Percentiles rank a stretch among this genome's conserved stretches.
These are phyloP conservation scores for Termitomyces sp. DNA, from an alignment of 768 basidiomycete species.

Conservation along the genomic window DNA sequence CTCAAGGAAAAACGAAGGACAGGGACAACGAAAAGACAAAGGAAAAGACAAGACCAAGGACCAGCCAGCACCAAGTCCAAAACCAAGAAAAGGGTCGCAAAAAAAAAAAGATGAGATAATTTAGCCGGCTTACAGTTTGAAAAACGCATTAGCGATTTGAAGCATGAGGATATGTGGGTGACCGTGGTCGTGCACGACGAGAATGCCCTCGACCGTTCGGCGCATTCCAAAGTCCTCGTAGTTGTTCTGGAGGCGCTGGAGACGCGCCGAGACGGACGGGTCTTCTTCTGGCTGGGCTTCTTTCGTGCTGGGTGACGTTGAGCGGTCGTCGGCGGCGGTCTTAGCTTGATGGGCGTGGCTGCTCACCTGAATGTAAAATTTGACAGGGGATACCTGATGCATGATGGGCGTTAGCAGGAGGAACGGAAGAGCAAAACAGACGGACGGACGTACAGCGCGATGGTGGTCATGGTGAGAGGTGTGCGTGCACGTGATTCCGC, in stretches of 20 bases:
- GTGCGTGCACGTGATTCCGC: constrained; percentile 17
- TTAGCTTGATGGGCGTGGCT: too few species aligned
- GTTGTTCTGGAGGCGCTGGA: constrained; percentile 93
- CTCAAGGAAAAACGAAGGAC: too few species aligned
- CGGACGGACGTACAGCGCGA: constrained; percentile 40
- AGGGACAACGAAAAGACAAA: too few species aligned
- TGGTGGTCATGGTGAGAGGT: constrained; percentile 29
- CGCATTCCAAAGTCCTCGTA: constrained; percentile 98
- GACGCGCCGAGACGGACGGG: constrained; percentile 89
- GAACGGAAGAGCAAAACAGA: too few species aligned
- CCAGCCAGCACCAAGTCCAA: too few species aligned
- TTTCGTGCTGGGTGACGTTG: too few species aligned
- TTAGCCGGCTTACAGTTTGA: constrained; percentile 92
- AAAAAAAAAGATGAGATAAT: too few species aligned
- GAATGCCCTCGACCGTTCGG: constrained; percentile 86
- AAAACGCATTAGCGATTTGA: constrained; percentile 98
- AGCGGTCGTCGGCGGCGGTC: too few species aligned
- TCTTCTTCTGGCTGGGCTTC: constrained; percentile 98
- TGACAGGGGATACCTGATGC: constrained; percentile 72
- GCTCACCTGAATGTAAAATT: constrained; percentile 89
- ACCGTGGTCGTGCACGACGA: constrained; percentile 94
- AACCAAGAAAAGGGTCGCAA: background rate
- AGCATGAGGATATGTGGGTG: constrained; percentile 98
- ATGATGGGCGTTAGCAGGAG: constrained; percentile 3
- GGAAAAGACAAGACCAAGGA: too few species aligned